Base-by-base conservation (phyloP, 23 red algal species). In the Chondrus crispus region DNA sequence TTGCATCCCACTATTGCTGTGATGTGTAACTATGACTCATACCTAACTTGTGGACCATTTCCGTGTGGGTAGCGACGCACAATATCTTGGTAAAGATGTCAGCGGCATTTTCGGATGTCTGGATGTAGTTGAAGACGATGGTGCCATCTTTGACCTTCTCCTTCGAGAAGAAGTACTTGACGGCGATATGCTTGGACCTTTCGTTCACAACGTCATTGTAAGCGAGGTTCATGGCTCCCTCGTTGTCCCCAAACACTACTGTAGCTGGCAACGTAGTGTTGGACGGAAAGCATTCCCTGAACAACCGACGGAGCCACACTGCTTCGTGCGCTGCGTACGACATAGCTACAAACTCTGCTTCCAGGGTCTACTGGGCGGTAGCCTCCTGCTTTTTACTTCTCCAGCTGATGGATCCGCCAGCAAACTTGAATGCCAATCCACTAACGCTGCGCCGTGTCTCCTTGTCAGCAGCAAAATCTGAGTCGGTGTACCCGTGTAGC, bases 341-440 rank as follows among this genome's bases (percentile, higher is more conserved):
- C 50, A 68, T 68, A 2, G 81, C 81, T 5, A 69, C 10, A 26
- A 64, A 85, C 57, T 85, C 81, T 1, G 81, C 55, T 49, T 85
- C 81, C 39, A 43, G 28, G 2, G 81, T 85, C 11, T 16, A 85
- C 53, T 22, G 18, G 8, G 81, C 52, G 40, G 63, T 10, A 60
- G 45, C 46, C 35, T 11, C 32, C 30, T 85, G 55, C 81, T 41
- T 60, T 51, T 7, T 66, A 16, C 52, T 64, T 35, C 10, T 30
- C 81, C 81, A 85, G 2, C 32, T 32, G 5, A 85, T 68, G 16
- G 81, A 46, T 26, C 53, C 50, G 5, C 81, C 50, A 37, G 4
- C 71, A 7, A 37, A 40, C 28, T 40, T 76, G 44, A 76, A 76
- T 38, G 19, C 4, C 7, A 8, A 76, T 24, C 19, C 71, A 42